Evolutionary conservation across 768 basidiomycete genomes (phyloP), one percentile per base, ranked within the genome.

Genomic region (Pleurotus tuber-regium): DNA sequence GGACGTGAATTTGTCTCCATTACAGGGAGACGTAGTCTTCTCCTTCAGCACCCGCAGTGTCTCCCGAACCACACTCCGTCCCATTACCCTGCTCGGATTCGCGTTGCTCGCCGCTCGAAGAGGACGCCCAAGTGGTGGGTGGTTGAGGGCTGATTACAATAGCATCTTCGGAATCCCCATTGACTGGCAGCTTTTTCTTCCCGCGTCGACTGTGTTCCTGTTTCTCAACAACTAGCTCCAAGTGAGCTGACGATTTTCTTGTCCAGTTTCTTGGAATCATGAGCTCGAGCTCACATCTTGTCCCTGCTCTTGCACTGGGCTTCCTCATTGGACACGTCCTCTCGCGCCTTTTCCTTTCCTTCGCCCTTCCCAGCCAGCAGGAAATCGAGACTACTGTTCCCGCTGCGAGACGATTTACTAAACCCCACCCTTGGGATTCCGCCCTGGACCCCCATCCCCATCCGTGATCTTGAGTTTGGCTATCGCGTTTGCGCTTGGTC

Each of bases 181-280:
- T 5, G 2, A 16, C 14, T 24, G 6, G 16, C 12, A 14, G 40
- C 40, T 14, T 24, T 14, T 21, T n/a, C 23, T 42, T 42, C 2
- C 16, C 21, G 4, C 40, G 40, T 24, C 40, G 16, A 2, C 43
- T 29, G 16, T 25, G 69, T 62, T 83, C 80, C 76, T 82, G 89
- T 64, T 83, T 77, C 56, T 80, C 72, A 43, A 89, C 75, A 5
- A 84, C 86, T 2, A 64, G 67, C 59, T 81, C 82, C 23, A 89
- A 89, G 72, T 16, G 88, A 67, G 39, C 79, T 75, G 4, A 83
- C 84, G 31, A 89, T 88, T 69, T 86, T 86, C 19, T 75, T 79
- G 55, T 81, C 80, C 28, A 86, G 73, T 57, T 74, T 77, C 42
- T 70, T 52, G 39, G 18, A 44, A 18, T 41, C 43, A 39, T 44